Evolutionary conservation across 768 basidiomycete species (phyloP), one percentile per base, ranked within the genome.

Genomic region (Tremella yokohamensis): DNA sequence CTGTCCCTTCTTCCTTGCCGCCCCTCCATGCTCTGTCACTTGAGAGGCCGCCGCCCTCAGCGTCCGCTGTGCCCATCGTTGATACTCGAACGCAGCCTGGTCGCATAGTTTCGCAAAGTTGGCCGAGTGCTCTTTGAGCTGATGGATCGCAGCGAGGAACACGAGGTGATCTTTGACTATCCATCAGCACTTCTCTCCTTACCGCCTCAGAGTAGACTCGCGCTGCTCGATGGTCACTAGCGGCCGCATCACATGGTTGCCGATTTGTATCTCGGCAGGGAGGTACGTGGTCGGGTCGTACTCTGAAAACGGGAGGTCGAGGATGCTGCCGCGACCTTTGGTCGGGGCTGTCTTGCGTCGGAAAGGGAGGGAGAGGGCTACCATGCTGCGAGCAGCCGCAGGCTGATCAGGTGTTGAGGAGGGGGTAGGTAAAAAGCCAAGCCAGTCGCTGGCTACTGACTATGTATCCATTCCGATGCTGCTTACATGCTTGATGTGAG

Each of bases 21-120:
- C 18, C 18, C 39, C 39, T 40, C 39, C 11, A 40, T 40, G 11
- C 39, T 18, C 18, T 40, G 18, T 40, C 39, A 11, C 39, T 40
- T 45, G 42, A 8, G 8, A 6, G n/a, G n/a, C n/a, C n/a, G n/a
- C 22, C 6, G n/a, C 42, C 42, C 22, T 45, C 7, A 54, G 52
- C 11, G 25, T 38, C 8, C 37, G 20, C 19, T 62, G 56, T 12
- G 29, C 53, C 61, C 58, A 59, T 25, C 38, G 52, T 19, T 37
- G 29, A 19, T 53, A 53, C 18, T 54, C 53, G 12, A 37, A 13
- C 3, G 16, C 51, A 3, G 51, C 51, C 22, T 18, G 51, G 37
- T 38, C 34, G 38, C 29, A 38, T 12, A 18, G 12, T 24, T 12
- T 38, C 7, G n/a, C 26, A 19, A 18, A 34, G 18, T 34, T 16